phyloP scores from a whole-genome alignment of 2,329 filamentous ascomycete species.

The Ceratocystis papillata region DNA sequence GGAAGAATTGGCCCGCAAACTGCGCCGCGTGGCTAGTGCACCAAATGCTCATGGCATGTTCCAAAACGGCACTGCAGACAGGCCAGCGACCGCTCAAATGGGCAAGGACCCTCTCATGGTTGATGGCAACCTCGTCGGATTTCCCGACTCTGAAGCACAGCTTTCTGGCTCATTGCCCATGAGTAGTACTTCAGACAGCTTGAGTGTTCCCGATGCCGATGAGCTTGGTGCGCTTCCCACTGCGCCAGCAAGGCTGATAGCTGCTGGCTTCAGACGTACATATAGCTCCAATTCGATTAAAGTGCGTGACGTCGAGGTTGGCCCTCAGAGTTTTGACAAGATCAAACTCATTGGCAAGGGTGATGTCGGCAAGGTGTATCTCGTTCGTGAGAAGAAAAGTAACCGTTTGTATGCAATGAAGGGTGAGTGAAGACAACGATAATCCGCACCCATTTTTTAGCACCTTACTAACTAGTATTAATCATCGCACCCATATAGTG shows the following conservation, averaged over 20 bases:
- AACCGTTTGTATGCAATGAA: constrained; percentile 96
- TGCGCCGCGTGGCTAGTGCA: constrained; percentile 88
- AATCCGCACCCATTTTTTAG: not conserved
- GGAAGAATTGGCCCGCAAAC: constrained; percentile 84
- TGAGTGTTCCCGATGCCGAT: constrained; percentile 39
- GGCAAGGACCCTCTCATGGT: constrained; percentile 61
- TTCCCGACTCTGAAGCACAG: constrained; percentile 31
- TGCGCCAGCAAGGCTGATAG: constrained; percentile 50
- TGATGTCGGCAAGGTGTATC: constrained; percentile 95
- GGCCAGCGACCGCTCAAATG: constrained; percentile 75
- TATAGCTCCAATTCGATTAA: constrained; percentile 99
- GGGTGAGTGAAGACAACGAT: constrained; percentile 46
- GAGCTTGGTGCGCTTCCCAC: constrained; percentile 53
- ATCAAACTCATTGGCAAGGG: constrained; percentile 99
- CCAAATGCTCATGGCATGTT: constrained; percentile 95
- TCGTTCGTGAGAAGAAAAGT: constrained; percentile 97
- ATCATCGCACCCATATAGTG: constrained; percentile 45
- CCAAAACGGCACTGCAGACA: constrained; percentile 46
- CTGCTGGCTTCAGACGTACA: constrained; percentile 75
- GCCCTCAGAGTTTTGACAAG: constrained; percentile 94
- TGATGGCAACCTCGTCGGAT: constrained; percentile 43
- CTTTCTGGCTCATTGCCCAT: constrained; percentile 28
- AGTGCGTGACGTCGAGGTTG: constrained; percentile 91
- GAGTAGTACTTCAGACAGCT: constrained; percentile 30
- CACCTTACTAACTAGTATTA: constrained; percentile 30